A percentile compares a stretch with the other conserved stretches of the same genome.
phyloP scores from a whole-genome alignment of 2,329 filamentous ascomycete species.

The Sarocladiaceae sp. region DNA sequence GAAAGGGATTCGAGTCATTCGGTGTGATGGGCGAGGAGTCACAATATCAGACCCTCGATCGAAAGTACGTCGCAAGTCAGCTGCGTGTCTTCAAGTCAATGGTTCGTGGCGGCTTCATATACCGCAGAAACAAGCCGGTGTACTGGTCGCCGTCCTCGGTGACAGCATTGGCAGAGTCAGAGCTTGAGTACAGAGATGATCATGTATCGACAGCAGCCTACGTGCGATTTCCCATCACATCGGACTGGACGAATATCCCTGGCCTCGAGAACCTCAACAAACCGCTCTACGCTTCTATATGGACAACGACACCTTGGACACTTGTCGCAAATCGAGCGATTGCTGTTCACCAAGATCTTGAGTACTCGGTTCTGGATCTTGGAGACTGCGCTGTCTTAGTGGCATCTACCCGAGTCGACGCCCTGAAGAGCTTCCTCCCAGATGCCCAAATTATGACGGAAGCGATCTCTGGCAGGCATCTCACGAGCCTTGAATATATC shows the following conservation, averaged over 20 bases:
- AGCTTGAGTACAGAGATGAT: conserved; percentile 75
- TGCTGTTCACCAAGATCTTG: conserved; percentile 67
- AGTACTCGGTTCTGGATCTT: conserved; percentile 63
- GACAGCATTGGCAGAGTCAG: conserved; percentile 76
- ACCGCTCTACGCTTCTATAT: conserved; percentile 74
- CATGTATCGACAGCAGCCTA: conserved; percentile 70
- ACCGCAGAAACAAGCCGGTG: conserved; percentile 73
- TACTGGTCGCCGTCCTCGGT: conserved; percentile 79
- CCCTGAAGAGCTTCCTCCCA: conserved; percentile 43
- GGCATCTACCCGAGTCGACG: conserved; percentile 63
- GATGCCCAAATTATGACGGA: conserved; percentile 47
- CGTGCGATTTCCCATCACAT: conserved; percentile 67
- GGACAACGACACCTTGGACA: conserved; percentile 98
- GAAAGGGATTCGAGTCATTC: conserved; percentile 65
- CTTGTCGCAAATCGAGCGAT: conserved; percentile 88
- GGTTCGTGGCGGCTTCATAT: conserved; percentile 67
- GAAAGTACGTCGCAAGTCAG: conserved; percentile 66
- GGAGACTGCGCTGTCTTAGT: conserved; percentile 59
- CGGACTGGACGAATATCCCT: conserved; percentile 23
- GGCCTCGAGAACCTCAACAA: conserved; percentile 34
- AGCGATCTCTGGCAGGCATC: conserved; percentile 55
- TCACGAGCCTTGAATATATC: conserved; percentile 61
- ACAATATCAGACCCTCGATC: conserved; percentile 75
- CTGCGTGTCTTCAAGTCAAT: conserved; percentile 69
- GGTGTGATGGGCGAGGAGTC: conserved; percentile 71